These are phyloP conservation scores for Cryphonectria parasitica DNA, from an alignment of 2,329 filamentous ascomycete genomes.

Conservation along the genomic window DNA sequence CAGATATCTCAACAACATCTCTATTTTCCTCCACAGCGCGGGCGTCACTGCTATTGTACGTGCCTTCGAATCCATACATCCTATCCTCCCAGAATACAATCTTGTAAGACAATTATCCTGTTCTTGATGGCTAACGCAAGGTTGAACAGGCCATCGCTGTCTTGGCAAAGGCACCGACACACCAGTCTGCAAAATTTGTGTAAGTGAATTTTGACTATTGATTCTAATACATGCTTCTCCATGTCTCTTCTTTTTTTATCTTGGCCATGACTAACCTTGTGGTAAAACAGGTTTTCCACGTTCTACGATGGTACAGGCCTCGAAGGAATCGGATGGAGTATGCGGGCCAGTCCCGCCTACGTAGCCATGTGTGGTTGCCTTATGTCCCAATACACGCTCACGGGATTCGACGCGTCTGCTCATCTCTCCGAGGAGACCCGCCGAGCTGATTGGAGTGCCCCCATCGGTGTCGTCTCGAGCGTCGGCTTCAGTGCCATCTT, in stretches of 20 bases:
- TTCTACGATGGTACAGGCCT: conserved; percentile 58
- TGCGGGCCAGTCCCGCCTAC: conserved; percentile 57
- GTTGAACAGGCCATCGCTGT: conserved; percentile 51
- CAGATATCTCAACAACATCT: conserved; percentile 59
- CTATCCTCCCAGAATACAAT: not conserved
- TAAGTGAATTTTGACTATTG: not conserved
- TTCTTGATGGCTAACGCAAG: not conserved
- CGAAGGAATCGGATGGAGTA: conserved; percentile 54
- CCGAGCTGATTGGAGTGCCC: conserved; percentile 60
- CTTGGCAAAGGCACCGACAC: conserved; percentile 59
- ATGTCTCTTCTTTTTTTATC: too few relatives aligned
- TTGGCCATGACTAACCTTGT: not conserved
- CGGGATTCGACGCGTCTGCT: conserved; percentile 59
- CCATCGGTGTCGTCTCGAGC: conserved; percentile 60
- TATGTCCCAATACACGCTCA: conserved; percentile 55
- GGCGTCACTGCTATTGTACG: conserved; percentile 51
- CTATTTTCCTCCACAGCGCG: conserved; percentile 57
- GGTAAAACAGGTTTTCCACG: conserved; percentile 43
- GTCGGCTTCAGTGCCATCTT: conserved; percentile 60
- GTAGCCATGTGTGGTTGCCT: conserved; percentile 58
- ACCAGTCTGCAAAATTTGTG: conserved; percentile 57
- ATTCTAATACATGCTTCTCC: not conserved
- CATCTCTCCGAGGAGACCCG: conserved; percentile 62
- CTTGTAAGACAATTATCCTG: not conserved
- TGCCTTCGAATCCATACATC: not conserved